Evolutionary conservation across 208 protist genomes (phyloP).

Genomic region (Leishmania braziliensis): DNA sequence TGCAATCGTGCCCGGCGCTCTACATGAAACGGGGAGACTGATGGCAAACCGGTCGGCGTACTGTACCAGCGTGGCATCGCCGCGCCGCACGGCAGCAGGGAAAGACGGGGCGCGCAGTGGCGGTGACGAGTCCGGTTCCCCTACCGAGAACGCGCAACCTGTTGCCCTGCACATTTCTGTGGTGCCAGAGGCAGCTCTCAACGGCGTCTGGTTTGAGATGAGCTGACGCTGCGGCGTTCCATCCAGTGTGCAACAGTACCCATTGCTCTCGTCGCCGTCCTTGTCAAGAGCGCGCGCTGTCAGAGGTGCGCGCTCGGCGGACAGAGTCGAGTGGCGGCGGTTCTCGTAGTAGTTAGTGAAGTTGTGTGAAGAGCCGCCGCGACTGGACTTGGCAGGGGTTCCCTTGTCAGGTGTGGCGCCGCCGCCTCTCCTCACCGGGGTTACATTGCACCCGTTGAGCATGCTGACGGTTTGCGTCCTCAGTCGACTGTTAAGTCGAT

Average conservation of each 20-base stretch:
- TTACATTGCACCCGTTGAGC: neutral
- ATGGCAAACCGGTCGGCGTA: neutral
- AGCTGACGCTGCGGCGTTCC: slow-evolving; percentile 4
- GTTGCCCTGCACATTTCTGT: neutral
- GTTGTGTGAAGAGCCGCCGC: slow-evolving; percentile 32
- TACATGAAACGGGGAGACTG: neutral
- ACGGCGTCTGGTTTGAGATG: neutral
- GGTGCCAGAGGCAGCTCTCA: neutral
- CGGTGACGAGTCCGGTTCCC: slow-evolving; percentile 10
- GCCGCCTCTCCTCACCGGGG: neutral
- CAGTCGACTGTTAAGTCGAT: slow-evolving; percentile 20
- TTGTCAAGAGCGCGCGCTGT: slow-evolving; percentile 27
- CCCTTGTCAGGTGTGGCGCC: neutral
- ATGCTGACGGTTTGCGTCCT: neutral
- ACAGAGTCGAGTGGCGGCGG: neutral
- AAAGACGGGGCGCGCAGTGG: slow-evolving; percentile 6
- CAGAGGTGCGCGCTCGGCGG: slow-evolving; percentile 16
- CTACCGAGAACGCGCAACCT: neutral
- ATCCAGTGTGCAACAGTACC: neutral
- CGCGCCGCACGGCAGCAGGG: slow-evolving; percentile 3
- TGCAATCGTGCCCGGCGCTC: neutral
- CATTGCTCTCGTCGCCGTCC: neutral
- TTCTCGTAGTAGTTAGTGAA: slow-evolving; percentile 46
- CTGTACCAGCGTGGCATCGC: slow-evolving; percentile 1
- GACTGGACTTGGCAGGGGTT: neutral